Base-by-base conservation (phyloP, 768 basidiomycete genomes). In the Russula sp. region DNA sequence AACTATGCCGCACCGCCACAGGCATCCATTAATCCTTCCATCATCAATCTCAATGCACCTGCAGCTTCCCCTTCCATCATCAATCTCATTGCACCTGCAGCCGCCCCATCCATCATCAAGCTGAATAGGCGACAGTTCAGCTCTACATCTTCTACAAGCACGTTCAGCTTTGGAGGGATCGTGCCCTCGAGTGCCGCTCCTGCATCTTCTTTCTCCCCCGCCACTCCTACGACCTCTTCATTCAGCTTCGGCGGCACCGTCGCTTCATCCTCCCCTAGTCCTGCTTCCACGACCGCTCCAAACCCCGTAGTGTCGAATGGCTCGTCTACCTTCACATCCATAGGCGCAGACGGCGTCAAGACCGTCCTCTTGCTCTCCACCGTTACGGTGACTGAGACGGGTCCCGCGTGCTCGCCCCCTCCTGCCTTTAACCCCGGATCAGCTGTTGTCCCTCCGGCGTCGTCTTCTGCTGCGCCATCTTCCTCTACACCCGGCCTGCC, bases 81-180 rank as follows among this genome's bases (percentile, higher is more conserved):
- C 57, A 34, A 63, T 2, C 65, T 66, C 39, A 66, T 59, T 22
- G 37, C 47, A 35, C 48, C 44, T 16, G 48, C 44, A 1, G 34
- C 20, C 14, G 8, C 59, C 27, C 50, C 52, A 13, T 5, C 55
- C 8, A 1, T 63, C 55, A 65, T 67, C 56, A 56, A 65, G 6
- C 53, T 67, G 47, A 65, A 65, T 18, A 58, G 16, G 37, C 66
- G 66, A 8, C 66, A 67, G 39, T 49, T 62, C 20, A 39, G 18
- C 31, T 22, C 63, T n/a, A 2, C 59, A 1, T 16, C 51, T 13
- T 14, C 57, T 14, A 22, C 63, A 16, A 55, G 32, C 47, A 20
- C 58, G 3, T 64, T 64, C 54, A 51, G 48, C 42, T 60, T 56
- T 32, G 63, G 63, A 14, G 63, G 63, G 16, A 64, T 64, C 31